phyloP scores from a whole-genome alignment of 129 eudicot genomes.

The Glebionis coronaria region DNA sequence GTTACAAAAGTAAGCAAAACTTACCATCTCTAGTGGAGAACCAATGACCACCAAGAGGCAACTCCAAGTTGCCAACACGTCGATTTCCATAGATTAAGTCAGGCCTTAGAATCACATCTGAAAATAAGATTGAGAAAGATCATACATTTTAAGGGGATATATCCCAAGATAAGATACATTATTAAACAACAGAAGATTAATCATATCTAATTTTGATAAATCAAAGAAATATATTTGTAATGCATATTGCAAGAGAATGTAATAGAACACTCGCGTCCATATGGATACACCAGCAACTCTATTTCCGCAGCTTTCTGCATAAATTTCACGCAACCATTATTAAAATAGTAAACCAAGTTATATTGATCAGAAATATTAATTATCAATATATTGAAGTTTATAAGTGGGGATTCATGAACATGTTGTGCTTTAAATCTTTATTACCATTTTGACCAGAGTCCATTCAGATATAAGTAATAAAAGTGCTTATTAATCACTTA shows the following conservation, averaged over 20 bases:
- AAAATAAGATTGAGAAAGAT: slow-evolving; percentile 6
- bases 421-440: neutral
- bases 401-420: neutral
- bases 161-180: neutral
- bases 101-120: slow-evolving; percentile 94
- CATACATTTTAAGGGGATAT: neutral
- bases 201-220: no score
- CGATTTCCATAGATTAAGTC: slow-evolving; percentile 95
- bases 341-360: slow-evolving; percentile 9
- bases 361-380: neutral
- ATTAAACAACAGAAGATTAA: neutral
- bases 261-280: slow-evolving; percentile 70
- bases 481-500: no score
- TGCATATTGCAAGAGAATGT: neutral
- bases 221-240: neutral
- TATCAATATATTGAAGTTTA: neutral
- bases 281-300: slow-evolving; percentile 78
- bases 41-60: no score
- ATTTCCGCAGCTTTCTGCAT: slow-evolving; percentile 97
- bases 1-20: no score
- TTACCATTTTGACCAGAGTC: no score
- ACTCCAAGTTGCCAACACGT: slow-evolving; percentile 81
- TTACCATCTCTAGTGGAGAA: no score
- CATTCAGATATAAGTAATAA: no score
- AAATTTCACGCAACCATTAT: slow-evolving; percentile 14